phyloP scores from a whole-genome alignment of 345 rosid species.

The Carallia pectinifolia region DNA sequence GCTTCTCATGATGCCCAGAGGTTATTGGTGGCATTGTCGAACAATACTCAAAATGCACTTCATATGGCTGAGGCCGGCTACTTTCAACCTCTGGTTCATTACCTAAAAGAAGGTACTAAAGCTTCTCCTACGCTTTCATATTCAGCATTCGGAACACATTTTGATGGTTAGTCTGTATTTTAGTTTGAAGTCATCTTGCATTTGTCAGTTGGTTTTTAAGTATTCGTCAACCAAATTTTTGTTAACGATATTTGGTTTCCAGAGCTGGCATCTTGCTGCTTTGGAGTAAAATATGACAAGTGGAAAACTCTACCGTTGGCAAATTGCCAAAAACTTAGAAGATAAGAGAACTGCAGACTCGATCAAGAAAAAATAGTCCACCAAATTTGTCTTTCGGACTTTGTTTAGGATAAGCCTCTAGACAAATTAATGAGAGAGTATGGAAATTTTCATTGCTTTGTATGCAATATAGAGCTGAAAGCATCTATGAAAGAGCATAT shows the following conservation, averaged over 20 bases:
- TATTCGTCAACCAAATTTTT: too few species aligned
- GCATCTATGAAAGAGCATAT: too few species aligned
- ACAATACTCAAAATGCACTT: slow-evolving; percentile 68
- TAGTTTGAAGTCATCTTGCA: not conserved
- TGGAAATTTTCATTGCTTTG: too few species aligned
- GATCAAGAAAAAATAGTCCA: too few species aligned
- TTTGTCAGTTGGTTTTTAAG: not conserved
- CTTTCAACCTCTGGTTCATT: slow-evolving; percentile 62
- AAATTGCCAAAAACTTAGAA: not conserved
- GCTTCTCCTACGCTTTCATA: not conserved
- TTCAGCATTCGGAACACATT: not conserved
- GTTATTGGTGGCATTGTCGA: slow-evolving; percentile 54
- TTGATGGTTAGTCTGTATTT: not conserved
- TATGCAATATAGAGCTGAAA: too few species aligned
- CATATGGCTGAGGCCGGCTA: slow-evolving; percentile 82
- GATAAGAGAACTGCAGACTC: too few species aligned
- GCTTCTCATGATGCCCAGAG: slow-evolving; percentile 54
- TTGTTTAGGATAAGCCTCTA: too few species aligned
- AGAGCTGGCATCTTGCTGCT: too few species aligned
- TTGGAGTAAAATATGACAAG: too few species aligned
- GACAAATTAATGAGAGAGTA: too few species aligned
- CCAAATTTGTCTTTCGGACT: too few species aligned
- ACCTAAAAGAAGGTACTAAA: slow-evolving; percentile 51
- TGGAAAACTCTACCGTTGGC: not conserved
- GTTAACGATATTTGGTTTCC: too few species aligned